phyloP scores from a whole-genome alignment of 108 stramenopile genomes.

The Skeletonema marinoi region DNA sequence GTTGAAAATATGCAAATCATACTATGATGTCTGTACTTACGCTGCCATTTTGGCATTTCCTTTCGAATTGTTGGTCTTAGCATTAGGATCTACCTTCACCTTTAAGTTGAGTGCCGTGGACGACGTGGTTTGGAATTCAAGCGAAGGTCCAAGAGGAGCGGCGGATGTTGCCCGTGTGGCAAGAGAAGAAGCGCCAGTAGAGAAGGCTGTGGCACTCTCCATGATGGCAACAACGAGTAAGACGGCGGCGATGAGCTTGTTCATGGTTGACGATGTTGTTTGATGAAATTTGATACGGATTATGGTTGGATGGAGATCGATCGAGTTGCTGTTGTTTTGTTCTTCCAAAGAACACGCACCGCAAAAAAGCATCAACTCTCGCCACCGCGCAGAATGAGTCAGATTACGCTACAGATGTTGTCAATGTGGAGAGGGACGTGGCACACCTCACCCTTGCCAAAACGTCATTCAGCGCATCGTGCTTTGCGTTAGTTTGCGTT shows the following conservation, averaged over 20 bases:
- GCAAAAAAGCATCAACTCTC: too few species aligned
- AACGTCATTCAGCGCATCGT: too few species aligned
- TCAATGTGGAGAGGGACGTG: not conserved
- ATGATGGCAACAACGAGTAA: not conserved
- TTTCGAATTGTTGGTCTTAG: not conserved
- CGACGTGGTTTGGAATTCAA: not conserved
- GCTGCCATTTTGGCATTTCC: not conserved
- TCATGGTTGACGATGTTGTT: not conserved
- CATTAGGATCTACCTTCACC: conserved; percentile 1
- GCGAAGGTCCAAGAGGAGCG: conserved; percentile 3
- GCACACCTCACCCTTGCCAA: too few species aligned
- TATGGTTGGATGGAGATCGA: too few species aligned
- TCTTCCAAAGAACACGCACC: not conserved
- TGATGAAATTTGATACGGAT: not conserved
- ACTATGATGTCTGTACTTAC: not conserved
- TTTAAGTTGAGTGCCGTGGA: not conserved
- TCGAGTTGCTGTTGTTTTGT: too few species aligned
- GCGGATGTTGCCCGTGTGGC: not conserved
- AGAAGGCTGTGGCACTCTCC: not conserved
- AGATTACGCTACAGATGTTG: too few species aligned
- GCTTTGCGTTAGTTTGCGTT: too few species aligned
- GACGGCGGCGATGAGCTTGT: not conserved
- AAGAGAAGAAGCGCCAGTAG: not conserved
- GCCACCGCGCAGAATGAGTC: too few species aligned
- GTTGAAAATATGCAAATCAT: not conserved